Conservation (phyloP, 345 rosid species). For the Bruguiera gymnorhiza region DNA sequence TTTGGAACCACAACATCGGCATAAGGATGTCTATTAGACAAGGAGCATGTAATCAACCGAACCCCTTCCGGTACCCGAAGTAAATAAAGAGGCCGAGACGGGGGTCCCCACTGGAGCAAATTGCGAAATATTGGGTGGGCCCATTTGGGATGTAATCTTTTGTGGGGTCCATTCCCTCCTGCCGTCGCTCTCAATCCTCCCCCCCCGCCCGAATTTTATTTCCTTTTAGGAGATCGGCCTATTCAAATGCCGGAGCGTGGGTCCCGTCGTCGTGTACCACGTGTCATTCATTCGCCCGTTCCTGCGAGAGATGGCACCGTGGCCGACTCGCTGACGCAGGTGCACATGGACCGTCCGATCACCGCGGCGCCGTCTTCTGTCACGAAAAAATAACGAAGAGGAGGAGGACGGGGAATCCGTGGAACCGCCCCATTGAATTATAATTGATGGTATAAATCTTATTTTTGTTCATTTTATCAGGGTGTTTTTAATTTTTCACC, state of each 20-base stretch:
- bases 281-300: background rate
- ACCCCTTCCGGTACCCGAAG: conserved; percentile 17
- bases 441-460: no score
- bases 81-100: background rate
- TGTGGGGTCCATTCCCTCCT: conserved; percentile 4
- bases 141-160: conserved; percentile 18
- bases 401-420: background rate
- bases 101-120: background rate
- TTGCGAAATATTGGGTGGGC: conserved; percentile 14
- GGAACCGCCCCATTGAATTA: no score
- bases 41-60: background rate
- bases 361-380: conserved; percentile 7
- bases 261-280: conserved; percentile 15
- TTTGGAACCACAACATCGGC: conserved; percentile 7
- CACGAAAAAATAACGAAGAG: background rate
- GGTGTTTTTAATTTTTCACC: background rate
- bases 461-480: no score
- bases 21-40: background rate
- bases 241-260: background rate
- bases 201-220: background rate
- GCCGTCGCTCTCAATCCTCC: conserved; percentile 5
- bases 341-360: conserved; percentile 21
- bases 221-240: background rate
- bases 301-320: no score
- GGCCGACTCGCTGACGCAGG: conserved; percentile 1